Evolutionary conservation across 768 basidiomycete genomes (phyloP).

Genomic region (Termitomyces sp.): DNA sequence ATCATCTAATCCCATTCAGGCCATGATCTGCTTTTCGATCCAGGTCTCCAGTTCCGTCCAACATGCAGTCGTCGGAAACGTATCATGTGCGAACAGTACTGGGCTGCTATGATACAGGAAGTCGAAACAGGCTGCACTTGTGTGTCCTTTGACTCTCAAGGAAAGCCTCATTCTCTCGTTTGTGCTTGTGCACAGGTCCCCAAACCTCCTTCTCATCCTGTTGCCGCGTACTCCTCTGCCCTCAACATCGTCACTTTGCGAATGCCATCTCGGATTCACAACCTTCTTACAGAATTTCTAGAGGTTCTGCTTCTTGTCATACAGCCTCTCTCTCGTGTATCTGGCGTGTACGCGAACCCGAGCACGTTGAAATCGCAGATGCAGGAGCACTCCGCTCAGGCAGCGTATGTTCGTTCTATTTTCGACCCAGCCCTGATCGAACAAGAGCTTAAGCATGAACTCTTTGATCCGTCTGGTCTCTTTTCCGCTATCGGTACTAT

Average conservation of each 20-base stretch:
- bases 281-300: slow-evolving; percentile 71
- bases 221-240: slow-evolving; percentile 41
- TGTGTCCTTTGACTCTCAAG: slow-evolving; percentile 63
- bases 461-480: slow-evolving; percentile 77
- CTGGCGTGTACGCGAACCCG: slow-evolving; percentile 58
- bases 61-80: slow-evolving; percentile 70
- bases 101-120: slow-evolving; percentile 78
- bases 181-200: slow-evolving; percentile 53
- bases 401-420: slow-evolving; percentile 63
- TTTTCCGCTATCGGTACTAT: slow-evolving; percentile 78
- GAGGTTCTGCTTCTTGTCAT: slow-evolving; percentile 83
- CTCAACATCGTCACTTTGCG: slow-evolving; percentile 52
- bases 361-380: slow-evolving; percentile 57
- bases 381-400: slow-evolving; percentile 60
- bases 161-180: slow-evolving; percentile 49
- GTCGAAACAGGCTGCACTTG: slow-evolving; percentile 82
- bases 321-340: slow-evolving; percentile 66
- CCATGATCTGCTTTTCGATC: slow-evolving; percentile 88
- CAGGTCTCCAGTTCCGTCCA: slow-evolving; percentile 78
- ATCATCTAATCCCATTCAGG: slow-evolving; percentile 38
- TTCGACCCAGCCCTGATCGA: slow-evolving; percentile 83
- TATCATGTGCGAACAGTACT: slow-evolving; percentile 77
- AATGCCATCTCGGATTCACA: slow-evolving; percentile 68
- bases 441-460: slow-evolving; percentile 71
- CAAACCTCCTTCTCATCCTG: slow-evolving; percentile 34